Evolutionary conservation across 1,284 basidiomycete genomes (phyloP), one percentile per base, ranked within the genome.

Genomic region (Papiliotrema nemorosa): DNA sequence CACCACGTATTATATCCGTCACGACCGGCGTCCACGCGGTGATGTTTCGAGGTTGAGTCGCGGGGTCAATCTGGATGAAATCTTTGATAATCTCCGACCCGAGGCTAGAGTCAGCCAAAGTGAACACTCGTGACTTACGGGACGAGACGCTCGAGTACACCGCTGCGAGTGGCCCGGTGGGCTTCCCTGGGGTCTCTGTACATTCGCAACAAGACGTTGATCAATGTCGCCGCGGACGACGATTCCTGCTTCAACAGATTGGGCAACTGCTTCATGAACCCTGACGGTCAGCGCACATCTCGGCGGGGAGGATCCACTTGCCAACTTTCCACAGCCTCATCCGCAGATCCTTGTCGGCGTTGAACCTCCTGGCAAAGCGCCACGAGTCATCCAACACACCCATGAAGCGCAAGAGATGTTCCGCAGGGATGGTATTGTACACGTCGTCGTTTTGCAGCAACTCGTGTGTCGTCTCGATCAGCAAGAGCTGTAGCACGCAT

Each of bases 301-400:
- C 12, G 26, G 7, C 35, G 5, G 24, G 35, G 37, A 42, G 36
- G 25, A 36, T n/a, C 14, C 10, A 84, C 90, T 75, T 55, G 88
- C 91, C 93, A 60, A 98, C 96, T 90, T 96, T 97, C 96, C 96
- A 99, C 44, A 99, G 79, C 5, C 88, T 90, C 49, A 92, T 97
- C 36, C 96, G 84, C 36, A 99, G 81, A 44, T 97, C 93, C 76
- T 97, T 97, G 75, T 99, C 91, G 44, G 96, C 94, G 67, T 99
- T 99, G 79, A 99, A 99, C 72, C 86, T 85, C 52, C 92, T 83
- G 13, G 94, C 94, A 66, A 99, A 99, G 63, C 90, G 88, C 78
- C 98, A 99, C 63, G 88, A 92, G 66, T 96, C 91, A 71, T 97
- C 92, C 50, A 99, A 81, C 16, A 94, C 90, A 26, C 86, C 85